phyloP scores from a whole-genome alignment of 495 filamentous ascomycete genomes.

The Pyrenula aspistea region DNA sequence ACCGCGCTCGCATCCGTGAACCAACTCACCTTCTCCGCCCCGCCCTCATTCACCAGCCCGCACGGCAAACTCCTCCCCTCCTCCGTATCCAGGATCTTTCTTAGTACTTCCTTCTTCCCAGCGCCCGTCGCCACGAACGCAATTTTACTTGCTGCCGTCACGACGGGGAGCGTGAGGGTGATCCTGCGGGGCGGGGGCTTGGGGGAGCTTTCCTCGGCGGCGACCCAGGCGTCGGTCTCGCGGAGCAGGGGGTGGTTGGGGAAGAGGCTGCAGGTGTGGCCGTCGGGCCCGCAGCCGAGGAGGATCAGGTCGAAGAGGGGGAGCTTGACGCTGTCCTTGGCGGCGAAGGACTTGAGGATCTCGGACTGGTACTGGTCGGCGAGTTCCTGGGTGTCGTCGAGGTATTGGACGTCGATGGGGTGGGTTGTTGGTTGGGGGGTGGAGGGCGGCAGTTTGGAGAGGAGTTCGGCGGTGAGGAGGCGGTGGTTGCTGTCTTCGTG shows the following conservation, averaged over 20 bases:
- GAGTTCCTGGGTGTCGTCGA: conserved; percentile 80
- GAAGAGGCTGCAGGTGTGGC: conserved; percentile 94
- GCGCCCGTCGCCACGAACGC: conserved; percentile 85
- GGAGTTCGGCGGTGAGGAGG: conserved; percentile 72
- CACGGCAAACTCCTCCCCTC: conserved; percentile 68
- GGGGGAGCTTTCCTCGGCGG: conserved; percentile 78
- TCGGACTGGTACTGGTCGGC: conserved; percentile 87
- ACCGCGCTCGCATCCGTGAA: conserved; percentile 79
- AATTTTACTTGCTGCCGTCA: conserved; percentile 69
- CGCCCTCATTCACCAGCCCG: conserved; percentile 71
- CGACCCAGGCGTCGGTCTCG: conserved; percentile 86
- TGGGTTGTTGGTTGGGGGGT: conserved; percentile 57
- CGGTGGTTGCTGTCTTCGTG: conserved; percentile 90
- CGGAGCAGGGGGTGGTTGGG: conserved; percentile 77
- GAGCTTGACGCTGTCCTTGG: conserved; percentile 76
- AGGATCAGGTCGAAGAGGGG: conserved; percentile 91
- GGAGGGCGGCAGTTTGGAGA: conserved; percentile 69
- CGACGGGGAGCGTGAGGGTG: conserved; percentile 81
- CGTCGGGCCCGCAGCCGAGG: conserved; percentile 87
- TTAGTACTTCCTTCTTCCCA: conserved; percentile 83
- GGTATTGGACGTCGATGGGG: conserved; percentile 58
- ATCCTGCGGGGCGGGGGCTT: conserved; percentile 89
- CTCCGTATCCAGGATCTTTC: conserved; percentile 75
- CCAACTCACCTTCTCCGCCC: conserved; percentile 82
- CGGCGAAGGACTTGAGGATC: conserved; percentile 72